Evolutionary conservation across 2,329 filamentous ascomycete species (phyloP).

Genomic region (Pezicula radicicola): DNA sequence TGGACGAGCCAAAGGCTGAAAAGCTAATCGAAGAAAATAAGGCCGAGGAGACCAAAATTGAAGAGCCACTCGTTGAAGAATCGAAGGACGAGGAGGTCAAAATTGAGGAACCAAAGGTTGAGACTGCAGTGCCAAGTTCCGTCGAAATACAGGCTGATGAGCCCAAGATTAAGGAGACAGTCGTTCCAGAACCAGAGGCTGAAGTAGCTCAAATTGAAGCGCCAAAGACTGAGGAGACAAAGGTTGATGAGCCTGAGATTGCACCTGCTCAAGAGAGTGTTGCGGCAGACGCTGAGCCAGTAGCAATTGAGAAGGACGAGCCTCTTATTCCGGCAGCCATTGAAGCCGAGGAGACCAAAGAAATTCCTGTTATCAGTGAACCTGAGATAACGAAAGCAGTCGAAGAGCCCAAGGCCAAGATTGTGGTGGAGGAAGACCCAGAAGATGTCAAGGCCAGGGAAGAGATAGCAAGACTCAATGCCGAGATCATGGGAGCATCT

Average conservation of each 20-base stretch:
- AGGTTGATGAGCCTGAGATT: slow-evolving; percentile 2
- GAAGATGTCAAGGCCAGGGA: slow-evolving; percentile 21
- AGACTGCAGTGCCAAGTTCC: slow-evolving; percentile 1
- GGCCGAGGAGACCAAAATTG: slow-evolving; percentile 1
- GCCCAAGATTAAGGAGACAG: slow-evolving; percentile 12
- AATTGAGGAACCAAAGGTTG: background rate
- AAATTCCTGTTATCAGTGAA: background rate
- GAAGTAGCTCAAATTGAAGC: slow-evolving; percentile 20
- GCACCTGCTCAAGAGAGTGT: slow-evolving; percentile 11
- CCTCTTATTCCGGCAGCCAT: slow-evolving; percentile 10
- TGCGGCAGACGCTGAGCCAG: slow-evolving; percentile 18
- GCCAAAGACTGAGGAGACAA: slow-evolving; percentile 13
- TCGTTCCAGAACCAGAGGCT: slow-evolving; percentile 8
- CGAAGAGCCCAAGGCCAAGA: background rate
- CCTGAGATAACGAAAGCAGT: background rate
- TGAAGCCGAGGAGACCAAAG: slow-evolving; percentile 1
- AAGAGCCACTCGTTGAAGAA: slow-evolving; percentile 2
- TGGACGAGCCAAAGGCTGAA: background rate
- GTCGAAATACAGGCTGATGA: slow-evolving; percentile 4
- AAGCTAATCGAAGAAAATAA: background rate
- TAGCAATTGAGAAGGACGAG: slow-evolving; percentile 16
- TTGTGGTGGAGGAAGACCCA: slow-evolving; percentile 11
- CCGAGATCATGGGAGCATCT: slow-evolving; percentile 15
- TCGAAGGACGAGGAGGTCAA: slow-evolving; percentile 1
- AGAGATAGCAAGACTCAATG: slow-evolving; percentile 23